Evolutionary conservation across 2,329 filamentous ascomycete genomes (phyloP).

Genomic region (Curvularia spicifera): DNA sequence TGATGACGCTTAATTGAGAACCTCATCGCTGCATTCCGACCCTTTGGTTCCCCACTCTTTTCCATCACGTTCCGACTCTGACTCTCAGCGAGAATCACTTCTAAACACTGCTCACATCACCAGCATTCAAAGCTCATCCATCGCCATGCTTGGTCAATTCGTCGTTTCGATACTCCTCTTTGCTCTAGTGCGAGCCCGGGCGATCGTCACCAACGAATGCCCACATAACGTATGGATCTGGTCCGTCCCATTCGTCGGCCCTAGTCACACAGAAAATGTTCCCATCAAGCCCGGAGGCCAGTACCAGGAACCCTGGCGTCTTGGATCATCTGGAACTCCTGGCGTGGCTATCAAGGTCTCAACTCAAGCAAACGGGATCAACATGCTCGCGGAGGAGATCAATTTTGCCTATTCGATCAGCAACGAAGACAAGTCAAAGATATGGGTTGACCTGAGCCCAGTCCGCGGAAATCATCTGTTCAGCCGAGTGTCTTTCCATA

Average conservation of each 20-base stretch:
- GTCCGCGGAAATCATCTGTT: slow-evolving; percentile 25
- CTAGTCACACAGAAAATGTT: slow-evolving; percentile 25
- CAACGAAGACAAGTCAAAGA: slow-evolving; percentile 16
- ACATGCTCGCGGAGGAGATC: slow-evolving; percentile 26
- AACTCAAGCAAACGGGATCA: slow-evolving; percentile 28
- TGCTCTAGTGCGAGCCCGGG: slow-evolving; percentile 30
- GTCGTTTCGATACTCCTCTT: slow-evolving; percentile 26
- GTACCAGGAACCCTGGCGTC: slow-evolving; percentile 35
- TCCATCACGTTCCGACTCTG: slow-evolving; percentile 18
- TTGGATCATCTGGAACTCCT: slow-evolving; percentile 24
- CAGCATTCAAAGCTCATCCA: background rate
- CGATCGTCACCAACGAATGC: slow-evolving; percentile 40
- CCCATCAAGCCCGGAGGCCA: slow-evolving; percentile 23
- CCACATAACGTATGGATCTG: slow-evolving; percentile 29
- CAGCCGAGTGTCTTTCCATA: slow-evolving; percentile 25
- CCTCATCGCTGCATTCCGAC: slow-evolving; percentile 14
- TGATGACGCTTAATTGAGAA: background rate
- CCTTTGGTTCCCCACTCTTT: slow-evolving; percentile 16
- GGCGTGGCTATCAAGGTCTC: slow-evolving; percentile 40
- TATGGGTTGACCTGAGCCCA: slow-evolving; percentile 29
- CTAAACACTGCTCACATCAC: slow-evolving; percentile 7
- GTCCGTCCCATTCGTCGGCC: slow-evolving; percentile 27
- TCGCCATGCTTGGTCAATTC: slow-evolving; percentile 26
- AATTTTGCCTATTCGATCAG: slow-evolving; percentile 38
- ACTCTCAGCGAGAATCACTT: slow-evolving; percentile 16